phyloP scores from a whole-genome alignment of 2,329 filamentous ascomycete genomes.

The Xylogone sp. region DNA sequence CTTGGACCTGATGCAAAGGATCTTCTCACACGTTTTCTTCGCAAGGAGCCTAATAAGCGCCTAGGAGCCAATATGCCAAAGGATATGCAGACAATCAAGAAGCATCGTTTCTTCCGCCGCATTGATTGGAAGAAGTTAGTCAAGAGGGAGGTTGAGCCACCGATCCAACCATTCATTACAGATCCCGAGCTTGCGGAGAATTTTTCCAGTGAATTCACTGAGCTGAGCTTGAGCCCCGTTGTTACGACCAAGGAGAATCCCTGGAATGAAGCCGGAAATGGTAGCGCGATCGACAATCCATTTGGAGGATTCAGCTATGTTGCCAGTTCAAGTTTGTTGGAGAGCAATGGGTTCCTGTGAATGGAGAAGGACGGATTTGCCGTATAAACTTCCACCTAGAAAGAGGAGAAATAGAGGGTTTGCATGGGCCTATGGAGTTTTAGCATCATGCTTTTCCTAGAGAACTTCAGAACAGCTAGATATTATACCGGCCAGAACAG shows the following conservation, averaged over 20 bases:
- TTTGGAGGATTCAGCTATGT: constrained; percentile 33
- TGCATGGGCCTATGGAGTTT: constrained; percentile 1
- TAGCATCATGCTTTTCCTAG: neutral
- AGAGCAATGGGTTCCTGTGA: constrained; percentile 19
- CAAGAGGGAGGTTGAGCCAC: constrained; percentile 76
- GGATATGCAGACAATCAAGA: constrained; percentile 81
- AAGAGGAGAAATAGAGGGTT: constrained; percentile 1
- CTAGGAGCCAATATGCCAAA: constrained; percentile 86
- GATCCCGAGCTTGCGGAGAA: constrained; percentile 96
- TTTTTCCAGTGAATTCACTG: constrained; percentile 89
- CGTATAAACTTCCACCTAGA: no score
- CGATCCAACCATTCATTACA: constrained; percentile 90
- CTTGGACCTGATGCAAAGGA: constrained; percentile 91
- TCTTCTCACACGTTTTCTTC: constrained; percentile 80
- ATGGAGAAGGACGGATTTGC: neutral
- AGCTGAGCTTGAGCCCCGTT: constrained; percentile 74
- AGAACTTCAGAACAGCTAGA: no score
- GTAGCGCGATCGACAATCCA: constrained; percentile 20
- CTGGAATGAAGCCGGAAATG: constrained; percentile 16
- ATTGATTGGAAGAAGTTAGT: constrained; percentile 92
- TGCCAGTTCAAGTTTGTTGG: constrained; percentile 28
- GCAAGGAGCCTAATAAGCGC: constrained; percentile 88
- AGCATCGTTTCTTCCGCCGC: constrained; percentile 93
- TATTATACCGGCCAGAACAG: no score
- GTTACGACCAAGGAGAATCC: constrained; percentile 32